phyloP scores from a whole-genome alignment of 225 moss, liverwort and hornwort genomes.

The Pseudisothecium myosuroides region DNA sequence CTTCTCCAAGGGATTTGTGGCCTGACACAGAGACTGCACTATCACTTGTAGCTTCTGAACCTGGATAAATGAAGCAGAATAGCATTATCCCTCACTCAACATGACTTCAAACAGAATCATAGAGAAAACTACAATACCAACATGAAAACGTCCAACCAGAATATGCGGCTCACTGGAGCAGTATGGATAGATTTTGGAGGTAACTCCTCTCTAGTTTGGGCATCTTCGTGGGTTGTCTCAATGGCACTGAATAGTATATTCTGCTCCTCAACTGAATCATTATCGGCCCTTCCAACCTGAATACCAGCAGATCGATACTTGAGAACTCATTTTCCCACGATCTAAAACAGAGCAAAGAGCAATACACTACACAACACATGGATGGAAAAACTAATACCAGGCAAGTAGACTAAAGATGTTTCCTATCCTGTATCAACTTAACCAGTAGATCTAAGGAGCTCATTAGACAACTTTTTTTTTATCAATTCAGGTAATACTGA shows the following conservation, averaged over 20 bases:
- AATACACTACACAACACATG: too few species aligned
- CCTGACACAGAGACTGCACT: slow-evolving; percentile 66
- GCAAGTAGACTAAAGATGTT: too few species aligned
- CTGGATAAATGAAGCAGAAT: slow-evolving; percentile 15
- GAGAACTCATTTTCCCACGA: neutral
- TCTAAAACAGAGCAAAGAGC: neutral
- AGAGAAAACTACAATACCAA: neutral
- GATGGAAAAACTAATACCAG: too few species aligned
- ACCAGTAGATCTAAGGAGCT: too few species aligned
- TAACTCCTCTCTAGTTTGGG: slow-evolving; percentile 50
- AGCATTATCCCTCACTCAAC: neutral
- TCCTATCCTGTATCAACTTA: too few species aligned
- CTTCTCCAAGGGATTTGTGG: slow-evolving; percentile 62
- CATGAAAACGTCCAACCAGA: neutral
- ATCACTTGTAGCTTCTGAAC: slow-evolving; percentile 48
- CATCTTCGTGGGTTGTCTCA: slow-evolving; percentile 17
- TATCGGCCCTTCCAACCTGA: slow-evolving; percentile 5
- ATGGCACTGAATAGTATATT: slow-evolving; percentile 29
- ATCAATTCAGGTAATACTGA: too few species aligned
- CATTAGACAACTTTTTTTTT: too few species aligned
- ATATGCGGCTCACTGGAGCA: neutral
- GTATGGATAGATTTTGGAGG: neutral
- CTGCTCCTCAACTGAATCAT: slow-evolving; percentile 12
- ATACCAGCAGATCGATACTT: neutral
- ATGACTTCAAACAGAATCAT: neutral